Evolutionary conservation across 352 stramenopile species (phyloP), one percentile per base, ranked within the genome.

Genomic region (Elongisporangium undulatum): DNA sequence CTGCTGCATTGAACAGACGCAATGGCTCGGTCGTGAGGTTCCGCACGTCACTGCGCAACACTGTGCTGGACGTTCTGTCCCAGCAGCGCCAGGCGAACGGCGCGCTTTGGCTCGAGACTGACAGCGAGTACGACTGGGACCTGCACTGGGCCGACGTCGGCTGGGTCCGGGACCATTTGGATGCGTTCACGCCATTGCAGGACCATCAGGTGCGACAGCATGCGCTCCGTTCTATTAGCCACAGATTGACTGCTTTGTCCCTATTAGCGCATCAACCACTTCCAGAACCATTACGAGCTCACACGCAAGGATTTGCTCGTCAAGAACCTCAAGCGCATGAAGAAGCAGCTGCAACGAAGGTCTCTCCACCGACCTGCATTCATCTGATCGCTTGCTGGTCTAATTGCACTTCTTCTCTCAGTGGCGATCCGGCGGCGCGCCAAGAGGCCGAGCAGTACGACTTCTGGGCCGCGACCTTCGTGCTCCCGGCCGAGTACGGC

Each of bases 271-370:
- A 73, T 98, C 23, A 98, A 97, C 74, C 92, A 97, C 62, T 98
- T 97, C 68, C 85, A 91, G 53, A 98, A 98, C 69, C 88, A 96
- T 66, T 96, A 96, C 58, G 92, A 98, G 65, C 82, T 98, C 58
- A 97, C 87, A 22, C 72, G 90, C 17, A 98, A 97, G 59, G 87
- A 97, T 53, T 58, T 95, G 38, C 62, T 96, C 17, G 77, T 94
- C 19, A 96, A 97, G 69, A 98, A 98, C 63, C 72, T 98, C 53
- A 97, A 98, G 72, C 79, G 89, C 51, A 89, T 90, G 63, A 92
- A 92, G 63, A 75, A 79, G 53, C 79, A 94, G 62, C 74, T 97
- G 5, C 72, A 95, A 63, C 76, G 85, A 24, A 91, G 75, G 64
- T 76, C 21, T 45, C 34, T 45, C 21, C 39, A 15, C 15, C 13